phyloP scores from a whole-genome alignment of 495 filamentous ascomycete species.

The Penicillium verhagenii region DNA sequence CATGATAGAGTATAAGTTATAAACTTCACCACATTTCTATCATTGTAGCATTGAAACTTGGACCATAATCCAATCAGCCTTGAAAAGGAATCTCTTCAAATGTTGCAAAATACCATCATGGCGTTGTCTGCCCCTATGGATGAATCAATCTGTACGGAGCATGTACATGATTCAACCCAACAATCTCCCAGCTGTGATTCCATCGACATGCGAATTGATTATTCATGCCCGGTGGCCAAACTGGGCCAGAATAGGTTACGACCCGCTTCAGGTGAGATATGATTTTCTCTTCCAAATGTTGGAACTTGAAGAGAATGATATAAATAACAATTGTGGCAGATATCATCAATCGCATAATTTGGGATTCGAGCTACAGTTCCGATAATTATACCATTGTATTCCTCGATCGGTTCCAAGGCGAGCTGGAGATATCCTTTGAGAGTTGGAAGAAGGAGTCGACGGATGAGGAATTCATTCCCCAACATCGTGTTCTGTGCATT shows the following conservation, averaged over 20 bases:
- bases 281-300: no score
- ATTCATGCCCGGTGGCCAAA: background rate
- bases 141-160: no score
- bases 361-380: slow-evolving; percentile 62
- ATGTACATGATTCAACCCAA: no score
- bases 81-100: no score
- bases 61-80: no score
- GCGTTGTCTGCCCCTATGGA: no score
- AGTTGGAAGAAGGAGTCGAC: slow-evolving; percentile 74
- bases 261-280: slow-evolving; percentile 15
- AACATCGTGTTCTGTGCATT: slow-evolving; percentile 76
- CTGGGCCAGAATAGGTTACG: slow-evolving; percentile 20
- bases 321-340: slow-evolving; percentile 37
- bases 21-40: no score
- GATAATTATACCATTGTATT: slow-evolving; percentile 72
- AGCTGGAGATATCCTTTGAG: slow-evolving; percentile 59
- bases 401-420: slow-evolving; percentile 68
- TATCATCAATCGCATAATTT: slow-evolving; percentile 69
- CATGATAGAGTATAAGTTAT: no score
- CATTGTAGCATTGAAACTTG: no score
- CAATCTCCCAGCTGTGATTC: no score
- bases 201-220: background rate
- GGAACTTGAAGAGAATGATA: background rate
- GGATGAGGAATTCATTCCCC: slow-evolving; percentile 82
- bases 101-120: no score